Base-by-base conservation (phyloP, 179 eudicot species). In the Spergularia azorica region DNA sequence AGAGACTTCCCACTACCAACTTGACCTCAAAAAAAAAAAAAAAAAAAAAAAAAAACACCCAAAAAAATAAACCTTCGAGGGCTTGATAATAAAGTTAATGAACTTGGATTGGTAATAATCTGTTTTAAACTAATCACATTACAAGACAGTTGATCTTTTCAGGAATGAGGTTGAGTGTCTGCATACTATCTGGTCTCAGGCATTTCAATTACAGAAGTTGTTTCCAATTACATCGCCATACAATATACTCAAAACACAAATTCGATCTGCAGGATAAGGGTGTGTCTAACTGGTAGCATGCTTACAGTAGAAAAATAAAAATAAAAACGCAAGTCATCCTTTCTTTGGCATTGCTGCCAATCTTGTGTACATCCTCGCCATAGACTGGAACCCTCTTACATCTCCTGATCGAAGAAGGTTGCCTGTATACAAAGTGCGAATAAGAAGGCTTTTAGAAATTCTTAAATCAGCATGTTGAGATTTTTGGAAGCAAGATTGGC, bases 381-480 rank as follows among this genome's bases (percentile, higher is more conserved):
- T 91, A 39, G 97, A 90, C 52, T 89, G 93, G 83, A 76, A 94
- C 72, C 98, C 97, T 82, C 97, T 79, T 74, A 80, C 26, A 81
- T 94, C 98, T 74, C 98, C 96, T 11, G 98, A 89, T 17, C 96
- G 90, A 38, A 92, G 87, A 77, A 94, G 97, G 77, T 94, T 92
- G 70, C 98, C 97, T 87, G 79, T 21, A 60, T 56, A 55, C 52
- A 21, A 50, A 72, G 71, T 59, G 48, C n/a, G 21, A 12, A 5
- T 63, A 55, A 52, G 26, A 12, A 73, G 13, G 64, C 50, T 21
- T 26, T 72, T 54, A 77, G 64, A 60, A 17, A 41, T 41, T 13
- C 70, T 73, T 67, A 62, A 67, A 16, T 4, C 6, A 9, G 36
- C 54, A 26, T 60, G 39, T 21, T 67, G 17, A 67, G 14, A 14